Base-by-base conservation (phyloP, 2,329 filamentous ascomycete species). In the Paracoccidioides lutzii region DNA sequence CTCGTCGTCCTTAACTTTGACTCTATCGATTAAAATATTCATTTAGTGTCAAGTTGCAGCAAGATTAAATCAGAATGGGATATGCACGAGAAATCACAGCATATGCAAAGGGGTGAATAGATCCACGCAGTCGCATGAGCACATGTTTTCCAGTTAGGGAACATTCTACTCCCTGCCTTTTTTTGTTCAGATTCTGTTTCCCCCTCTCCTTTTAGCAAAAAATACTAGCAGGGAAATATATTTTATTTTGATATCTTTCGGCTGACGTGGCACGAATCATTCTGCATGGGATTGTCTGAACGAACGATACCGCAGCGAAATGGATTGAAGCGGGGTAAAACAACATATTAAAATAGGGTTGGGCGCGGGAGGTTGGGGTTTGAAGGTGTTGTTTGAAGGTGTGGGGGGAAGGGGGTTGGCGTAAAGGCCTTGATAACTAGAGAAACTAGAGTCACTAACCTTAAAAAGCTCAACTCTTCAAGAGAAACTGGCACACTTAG, bases 1-100 rank as follows among this genome's bases (percentile, higher is more conserved):
- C 69, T 91, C 86, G 62, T 95, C 86, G 67, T 97, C 88, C 69
- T 90, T 86, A 61, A 97, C 78, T 63, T 94, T 89, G 75, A 97
- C 88, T 62, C 81, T 84, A 58, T 43, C 46, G 15, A 50, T 38
- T 50, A 7, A 12, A 50, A 32, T 10, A 28, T 50, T 38, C n/a
- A 14, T 12, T 50, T 38, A 50, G 46, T 38, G 15, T 37, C 32
- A 38, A 15, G 33, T 14, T 50, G n/a, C 33, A 14, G 33, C 33
- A 22, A 48, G 46, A 38, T 8, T 38, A 38, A 38, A 12, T 22
- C 33, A 38, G 33, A 50, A n/a, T 9, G n/a, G 46, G 33, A 50
- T 50, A 50, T 50, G 46, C 46, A 50, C 38, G 46, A 37, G 33
- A 32, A 50, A 50, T 50, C 46, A 38, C 49, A 55, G 33, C 41